These are phyloP conservation scores for Tephrocybe sp. DNA, from an alignment of 768 basidiomycete genomes.

Conservation along the genomic window DNA sequence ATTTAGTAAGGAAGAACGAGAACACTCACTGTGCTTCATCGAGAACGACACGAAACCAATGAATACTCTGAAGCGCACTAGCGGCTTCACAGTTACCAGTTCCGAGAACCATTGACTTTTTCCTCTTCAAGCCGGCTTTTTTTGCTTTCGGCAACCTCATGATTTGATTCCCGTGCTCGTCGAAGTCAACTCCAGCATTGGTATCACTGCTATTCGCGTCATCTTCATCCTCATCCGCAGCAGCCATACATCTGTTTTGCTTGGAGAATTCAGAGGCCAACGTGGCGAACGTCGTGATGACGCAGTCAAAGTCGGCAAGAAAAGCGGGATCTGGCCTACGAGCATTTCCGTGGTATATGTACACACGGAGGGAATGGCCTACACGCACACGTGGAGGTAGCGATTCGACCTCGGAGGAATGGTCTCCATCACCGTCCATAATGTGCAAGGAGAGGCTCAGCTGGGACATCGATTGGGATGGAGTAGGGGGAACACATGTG, in stretches of 20 bases:
- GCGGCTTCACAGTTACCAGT: conserved; percentile 44
- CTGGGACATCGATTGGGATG: conserved; percentile 35
- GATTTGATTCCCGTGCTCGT: conserved; percentile 66
- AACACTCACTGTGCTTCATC: conserved; percentile 92
- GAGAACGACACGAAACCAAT: conserved; percentile 95
- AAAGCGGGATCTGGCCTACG: conserved; percentile 84
- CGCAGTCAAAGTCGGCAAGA: conserved; percentile 92
- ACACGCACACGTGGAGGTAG: conserved; percentile 35
- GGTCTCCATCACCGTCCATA: conserved; percentile 27
- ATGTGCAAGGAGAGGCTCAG: conserved; percentile 34
- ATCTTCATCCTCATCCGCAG: conserved; percentile 73
- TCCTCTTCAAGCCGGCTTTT: conserved; percentile 67
- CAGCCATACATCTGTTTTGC: conserved; percentile 70
- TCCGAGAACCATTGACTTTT: conserved; percentile 43
- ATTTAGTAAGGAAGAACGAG: background rate
- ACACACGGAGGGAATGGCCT: conserved; percentile 71
- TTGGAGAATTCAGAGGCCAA: conserved; percentile 94
- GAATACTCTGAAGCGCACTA: conserved; percentile 88
- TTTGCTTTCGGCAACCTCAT: conserved; percentile 62
- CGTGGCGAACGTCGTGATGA: conserved; percentile 96
- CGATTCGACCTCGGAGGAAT: conserved; percentile 33
- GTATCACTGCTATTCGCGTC: conserved; percentile 67
- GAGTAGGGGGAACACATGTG: conserved; percentile 32
- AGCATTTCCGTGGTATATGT: conserved; percentile 93
- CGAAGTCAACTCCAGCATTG: conserved; percentile 59